phyloP scores from a whole-genome alignment of 1,284 basidiomycete genomes.

The Fomitopsis palustris region DNA sequence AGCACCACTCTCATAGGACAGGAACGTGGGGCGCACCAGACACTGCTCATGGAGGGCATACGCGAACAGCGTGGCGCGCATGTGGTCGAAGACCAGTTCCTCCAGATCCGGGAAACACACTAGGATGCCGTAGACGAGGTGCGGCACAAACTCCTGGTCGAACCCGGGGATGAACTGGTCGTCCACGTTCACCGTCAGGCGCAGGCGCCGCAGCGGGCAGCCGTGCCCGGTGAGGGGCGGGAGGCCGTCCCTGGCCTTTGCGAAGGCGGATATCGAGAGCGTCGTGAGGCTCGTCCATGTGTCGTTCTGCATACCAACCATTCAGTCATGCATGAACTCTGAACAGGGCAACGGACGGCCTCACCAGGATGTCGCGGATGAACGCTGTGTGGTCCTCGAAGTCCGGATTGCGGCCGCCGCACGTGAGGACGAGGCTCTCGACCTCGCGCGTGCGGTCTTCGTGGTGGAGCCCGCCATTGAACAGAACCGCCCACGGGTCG shows the following conservation, averaged over 20 bases:
- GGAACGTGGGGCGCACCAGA: slow-evolving; percentile 2
- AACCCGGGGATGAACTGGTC: background rate
- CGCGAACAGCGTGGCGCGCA: background rate
- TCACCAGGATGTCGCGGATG: background rate
- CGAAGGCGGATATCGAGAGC: background rate
- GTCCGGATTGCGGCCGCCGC: background rate
- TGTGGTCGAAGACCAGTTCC: slow-evolving; percentile 5
- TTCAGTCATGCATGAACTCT: too few species aligned
- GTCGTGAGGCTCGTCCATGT: background rate
- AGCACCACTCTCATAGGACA: too few species aligned
- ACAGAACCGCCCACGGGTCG: background rate
- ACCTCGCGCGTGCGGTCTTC: background rate
- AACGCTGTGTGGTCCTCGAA: background rate
- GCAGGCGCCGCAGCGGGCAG: slow-evolving; percentile 1
- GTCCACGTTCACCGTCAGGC: background rate
- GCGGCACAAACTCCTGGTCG: background rate
- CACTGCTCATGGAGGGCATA: background rate
- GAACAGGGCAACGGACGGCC: background rate
- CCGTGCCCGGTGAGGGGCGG: background rate
- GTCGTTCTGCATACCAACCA: background rate
- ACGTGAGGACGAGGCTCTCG: background rate
- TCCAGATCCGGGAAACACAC: background rate
- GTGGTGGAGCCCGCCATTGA: background rate
- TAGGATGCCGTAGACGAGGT: background rate
- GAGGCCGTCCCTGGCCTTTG: background rate